Conservation (phyloP, 2,329 filamentous ascomycete species). For the Alternaria tenuissima region DNA sequence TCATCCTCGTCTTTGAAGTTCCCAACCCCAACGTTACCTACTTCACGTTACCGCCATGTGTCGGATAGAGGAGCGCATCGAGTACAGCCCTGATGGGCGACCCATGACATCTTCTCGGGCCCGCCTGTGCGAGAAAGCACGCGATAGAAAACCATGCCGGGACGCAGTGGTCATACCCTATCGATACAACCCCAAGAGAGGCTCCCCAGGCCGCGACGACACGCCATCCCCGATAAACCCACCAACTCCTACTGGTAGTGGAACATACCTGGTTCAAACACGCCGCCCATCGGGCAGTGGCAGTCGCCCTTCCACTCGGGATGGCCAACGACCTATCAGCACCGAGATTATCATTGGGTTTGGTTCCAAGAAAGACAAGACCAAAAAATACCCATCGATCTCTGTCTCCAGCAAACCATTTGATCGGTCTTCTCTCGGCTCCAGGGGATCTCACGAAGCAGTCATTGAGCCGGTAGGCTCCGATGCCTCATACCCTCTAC, state of each 20-base stretch:
- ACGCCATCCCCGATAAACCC: conserved; percentile 44
- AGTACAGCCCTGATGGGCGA: conserved; percentile 36
- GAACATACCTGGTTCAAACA: conserved; percentile 34
- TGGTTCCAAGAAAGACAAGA: conserved; percentile 35
- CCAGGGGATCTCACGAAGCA: conserved; percentile 33
- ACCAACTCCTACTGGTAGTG: conserved; percentile 38
- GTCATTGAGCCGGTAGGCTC: conserved; percentile 42
- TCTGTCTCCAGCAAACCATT: conserved; percentile 25
- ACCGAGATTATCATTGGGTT: conserved; percentile 43
- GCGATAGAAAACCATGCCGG: conserved; percentile 32
- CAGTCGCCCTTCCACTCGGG: conserved; percentile 37
- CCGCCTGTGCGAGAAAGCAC: conserved; percentile 37
- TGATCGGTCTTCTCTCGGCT: conserved; percentile 41
- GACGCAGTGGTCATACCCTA: conserved; percentile 33
- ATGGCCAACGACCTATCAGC: conserved; percentile 31
- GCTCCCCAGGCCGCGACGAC: conserved; percentile 29
- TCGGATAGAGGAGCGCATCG: conserved; percentile 42
- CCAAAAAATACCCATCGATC: conserved; percentile 35
- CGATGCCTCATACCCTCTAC: conserved; percentile 40
- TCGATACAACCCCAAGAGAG: conserved; percentile 33
- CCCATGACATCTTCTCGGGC: conserved; percentile 34
- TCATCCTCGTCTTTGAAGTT: background rate
- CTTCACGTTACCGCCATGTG: conserved; percentile 37
- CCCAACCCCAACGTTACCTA: background rate
- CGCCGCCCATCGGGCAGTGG: conserved; percentile 35